Conservation (phyloP, 495 filamentous ascomycete genomes). For the Lasiosphaeriaceae sp. region DNA sequence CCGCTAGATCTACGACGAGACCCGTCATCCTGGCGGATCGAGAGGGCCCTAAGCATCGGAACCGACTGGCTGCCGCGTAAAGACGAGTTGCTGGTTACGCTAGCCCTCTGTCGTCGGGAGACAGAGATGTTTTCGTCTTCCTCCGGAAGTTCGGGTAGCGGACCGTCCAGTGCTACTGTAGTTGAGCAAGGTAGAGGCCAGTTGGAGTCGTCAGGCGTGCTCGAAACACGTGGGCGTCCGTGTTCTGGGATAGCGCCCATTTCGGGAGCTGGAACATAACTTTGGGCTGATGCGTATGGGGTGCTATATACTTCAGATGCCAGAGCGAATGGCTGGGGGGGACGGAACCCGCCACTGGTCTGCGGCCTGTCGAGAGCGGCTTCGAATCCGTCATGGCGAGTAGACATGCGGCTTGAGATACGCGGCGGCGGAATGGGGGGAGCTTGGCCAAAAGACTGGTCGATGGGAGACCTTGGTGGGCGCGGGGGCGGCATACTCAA, state of each 20-base stretch:
- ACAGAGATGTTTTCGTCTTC: conserved; percentile 55
- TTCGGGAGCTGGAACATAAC: conserved; percentile 23
- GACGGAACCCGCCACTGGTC: conserved; percentile 37
- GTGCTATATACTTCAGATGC: conserved; percentile 24
- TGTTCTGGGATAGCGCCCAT: conserved; percentile 29
- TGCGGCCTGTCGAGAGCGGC: conserved; percentile 41
- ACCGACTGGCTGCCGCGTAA: conserved; percentile 46
- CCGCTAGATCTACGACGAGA: conserved; percentile 37
- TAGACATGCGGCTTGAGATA: conserved; percentile 46
- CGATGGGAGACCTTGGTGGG: conserved; percentile 44
- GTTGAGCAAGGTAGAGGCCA: conserved; percentile 45
- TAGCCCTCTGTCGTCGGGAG: conserved; percentile 30
- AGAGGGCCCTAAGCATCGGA: conserved; percentile 40
- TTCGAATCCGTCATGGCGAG: conserved; percentile 39
- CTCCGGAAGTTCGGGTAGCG: conserved; percentile 68
- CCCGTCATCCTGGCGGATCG: conserved; percentile 23
- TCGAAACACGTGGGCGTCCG: conserved; percentile 32
- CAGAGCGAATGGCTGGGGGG: conserved; percentile 31
- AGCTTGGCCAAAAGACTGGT: conserved; percentile 21
- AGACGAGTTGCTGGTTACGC: conserved; percentile 41
- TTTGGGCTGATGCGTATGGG: conserved; percentile 21
- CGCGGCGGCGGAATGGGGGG: conserved; percentile 40
- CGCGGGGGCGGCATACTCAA: conserved; percentile 43
- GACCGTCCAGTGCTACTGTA: conserved; percentile 41
- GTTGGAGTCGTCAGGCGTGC: conserved; percentile 47